Conservation (phyloP, 202 grass and related monocot species). For the Schoenoplectus triqueter region DNA sequence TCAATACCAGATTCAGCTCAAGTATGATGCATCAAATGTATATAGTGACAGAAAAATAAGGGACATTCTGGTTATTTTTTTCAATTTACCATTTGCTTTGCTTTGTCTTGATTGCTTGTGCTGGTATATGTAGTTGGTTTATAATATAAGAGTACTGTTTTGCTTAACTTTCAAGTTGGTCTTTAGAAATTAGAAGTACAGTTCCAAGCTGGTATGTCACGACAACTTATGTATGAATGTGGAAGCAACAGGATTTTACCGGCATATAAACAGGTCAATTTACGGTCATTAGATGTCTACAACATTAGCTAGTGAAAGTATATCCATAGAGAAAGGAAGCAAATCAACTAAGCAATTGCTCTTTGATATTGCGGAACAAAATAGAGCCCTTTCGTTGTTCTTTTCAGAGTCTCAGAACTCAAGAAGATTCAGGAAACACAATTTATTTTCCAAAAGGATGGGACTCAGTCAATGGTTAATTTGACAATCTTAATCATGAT, state of each 20-base stretch:
- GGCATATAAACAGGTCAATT: not conserved
- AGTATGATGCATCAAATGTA: not conserved
- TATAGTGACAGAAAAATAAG: not conserved
- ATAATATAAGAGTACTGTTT: not conserved
- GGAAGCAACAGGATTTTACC: not conserved
- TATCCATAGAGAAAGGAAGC: not conserved
- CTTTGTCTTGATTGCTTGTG: conserved; percentile 11
- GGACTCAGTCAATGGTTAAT: not conserved
- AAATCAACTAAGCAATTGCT: not conserved
- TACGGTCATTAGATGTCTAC: not conserved
- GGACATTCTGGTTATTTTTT: conserved; percentile 6
- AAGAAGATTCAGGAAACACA: not conserved
- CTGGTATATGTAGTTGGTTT: not conserved
- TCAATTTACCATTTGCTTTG: not conserved
- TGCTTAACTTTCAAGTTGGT: not conserved
- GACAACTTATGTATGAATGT: not conserved
- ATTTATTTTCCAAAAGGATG: not conserved
- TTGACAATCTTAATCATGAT: not conserved
- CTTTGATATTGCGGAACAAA: not conserved
- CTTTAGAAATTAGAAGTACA: not conserved
- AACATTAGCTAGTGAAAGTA: not conserved
- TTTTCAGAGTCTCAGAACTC: not conserved
- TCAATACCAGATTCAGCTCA: not conserved
- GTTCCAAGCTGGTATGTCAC: not conserved
- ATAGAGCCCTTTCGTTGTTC: too few relatives aligned